A percentile compares a stretch with the other conserved stretches of the same genome.
phyloP scores from a whole-genome alignment of 306 rosid genomes.

The Inga laurina region DNA sequence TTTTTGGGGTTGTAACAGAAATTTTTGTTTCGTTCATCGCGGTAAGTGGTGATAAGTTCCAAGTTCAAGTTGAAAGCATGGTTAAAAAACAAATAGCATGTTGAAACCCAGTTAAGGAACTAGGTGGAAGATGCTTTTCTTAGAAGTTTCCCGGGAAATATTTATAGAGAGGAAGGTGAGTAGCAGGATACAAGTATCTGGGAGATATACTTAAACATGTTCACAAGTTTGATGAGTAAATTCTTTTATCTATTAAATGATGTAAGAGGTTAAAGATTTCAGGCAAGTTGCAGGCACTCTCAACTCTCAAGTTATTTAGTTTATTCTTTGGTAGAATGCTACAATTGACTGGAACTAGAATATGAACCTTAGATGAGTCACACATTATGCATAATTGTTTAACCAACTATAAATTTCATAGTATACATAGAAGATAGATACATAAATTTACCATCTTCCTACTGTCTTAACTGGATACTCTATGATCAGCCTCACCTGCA shows the following conservation, averaged over 20 bases:
- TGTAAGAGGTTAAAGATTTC: neutral
- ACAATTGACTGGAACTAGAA: slow-evolving; percentile 17
- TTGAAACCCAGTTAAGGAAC: neutral
- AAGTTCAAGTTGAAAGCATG: slow-evolving; percentile 13
- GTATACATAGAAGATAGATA: neutral
- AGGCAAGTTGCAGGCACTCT: neutral
- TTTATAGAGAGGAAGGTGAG: slow-evolving; percentile 12
- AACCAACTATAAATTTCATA: neutral
- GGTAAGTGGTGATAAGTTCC: neutral
- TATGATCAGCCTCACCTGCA: slow-evolving; percentile 21
- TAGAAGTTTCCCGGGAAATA: neutral
- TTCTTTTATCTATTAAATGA: slow-evolving; percentile 2
- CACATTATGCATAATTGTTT: neutral
- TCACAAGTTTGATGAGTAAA: slow-evolving; percentile 15
- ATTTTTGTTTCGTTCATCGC: neutral
- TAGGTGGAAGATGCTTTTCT: neutral
- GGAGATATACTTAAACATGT: neutral
- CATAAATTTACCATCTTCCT: slow-evolving; percentile 3
- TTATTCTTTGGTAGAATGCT: neutral
- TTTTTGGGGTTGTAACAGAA: neutral
- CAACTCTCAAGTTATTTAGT: slow-evolving; percentile 8
- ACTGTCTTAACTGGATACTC: slow-evolving; percentile 1
- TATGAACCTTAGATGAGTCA: neutral
- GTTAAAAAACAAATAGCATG: neutral
- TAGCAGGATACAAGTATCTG: slow-evolving; percentile 9